These are phyloP conservation scores for Paspalum notatum DNA, from an alignment of 176 grass and related monocot genomes.

Conservation along the genomic window DNA sequence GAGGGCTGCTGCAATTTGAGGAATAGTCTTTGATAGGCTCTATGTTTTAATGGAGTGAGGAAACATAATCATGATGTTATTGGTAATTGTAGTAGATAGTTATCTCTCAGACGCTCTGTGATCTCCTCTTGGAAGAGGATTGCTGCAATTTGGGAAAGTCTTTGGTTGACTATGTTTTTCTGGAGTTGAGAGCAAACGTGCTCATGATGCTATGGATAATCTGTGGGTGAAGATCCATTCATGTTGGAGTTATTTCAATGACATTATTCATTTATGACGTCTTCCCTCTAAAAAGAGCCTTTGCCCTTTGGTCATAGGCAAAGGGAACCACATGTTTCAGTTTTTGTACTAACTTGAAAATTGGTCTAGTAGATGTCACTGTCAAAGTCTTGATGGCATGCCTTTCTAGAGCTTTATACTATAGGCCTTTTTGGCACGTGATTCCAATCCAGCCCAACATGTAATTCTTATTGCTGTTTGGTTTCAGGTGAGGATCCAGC, in stretches of 20 bases:
- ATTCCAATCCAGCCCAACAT: not conserved
- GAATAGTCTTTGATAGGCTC: not conserved
- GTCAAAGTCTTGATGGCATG: conserved; percentile 25
- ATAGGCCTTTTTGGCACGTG: not conserved
- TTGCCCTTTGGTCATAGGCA: not conserved
- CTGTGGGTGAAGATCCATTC: not conserved
- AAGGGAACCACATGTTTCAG: not conserved
- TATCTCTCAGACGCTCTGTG: not conserved
- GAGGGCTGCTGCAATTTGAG: not conserved
- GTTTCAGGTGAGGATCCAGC: conserved; percentile 92
- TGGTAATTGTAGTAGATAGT: not conserved
- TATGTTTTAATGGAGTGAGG: not conserved
- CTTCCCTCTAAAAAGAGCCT: not conserved
- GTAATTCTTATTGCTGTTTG: conserved; percentile 25
- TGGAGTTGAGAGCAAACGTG: not conserved
- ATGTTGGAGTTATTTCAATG: not conserved
- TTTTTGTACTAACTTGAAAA: conserved; percentile 15
- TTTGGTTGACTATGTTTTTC: not conserved
- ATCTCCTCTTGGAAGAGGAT: not conserved
- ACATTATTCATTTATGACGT: not conserved
- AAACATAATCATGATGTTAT: not conserved
- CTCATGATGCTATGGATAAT: not conserved
- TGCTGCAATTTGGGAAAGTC: not conserved
- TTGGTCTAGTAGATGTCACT: conserved; percentile 19
- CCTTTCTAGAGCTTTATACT: no score